Evolutionary conservation across 2,329 filamentous ascomycete species (phyloP).

Genomic region (Amesomyces nigricolor): DNA sequence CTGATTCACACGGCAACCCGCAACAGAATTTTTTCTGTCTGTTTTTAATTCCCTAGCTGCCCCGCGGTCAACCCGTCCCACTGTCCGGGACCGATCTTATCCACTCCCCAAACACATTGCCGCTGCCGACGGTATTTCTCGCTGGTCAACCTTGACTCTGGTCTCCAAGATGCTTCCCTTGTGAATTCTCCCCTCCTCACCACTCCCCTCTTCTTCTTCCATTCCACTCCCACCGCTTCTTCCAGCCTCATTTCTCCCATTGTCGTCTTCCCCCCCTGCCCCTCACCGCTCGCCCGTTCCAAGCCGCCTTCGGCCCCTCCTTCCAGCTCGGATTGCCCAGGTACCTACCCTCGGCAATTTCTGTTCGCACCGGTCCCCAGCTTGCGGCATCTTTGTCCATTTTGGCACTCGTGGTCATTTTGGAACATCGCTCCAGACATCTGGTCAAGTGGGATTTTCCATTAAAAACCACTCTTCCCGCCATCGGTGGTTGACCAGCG

Average conservation of each 20-base stretch:
- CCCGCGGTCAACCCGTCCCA: slow-evolving; percentile 21
- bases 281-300: slow-evolving; percentile 7
- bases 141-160: slow-evolving; percentile 9
- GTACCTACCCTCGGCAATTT: slow-evolving; percentile 24
- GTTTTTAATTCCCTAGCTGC: slow-evolving; percentile 20
- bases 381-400: slow-evolving; percentile 6
- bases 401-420: neutral
- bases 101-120: slow-evolving; percentile 15
- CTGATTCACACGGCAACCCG: slow-evolving; percentile 14
- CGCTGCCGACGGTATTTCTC: slow-evolving; percentile 9
- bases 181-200: slow-evolving; percentile 18
- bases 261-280: slow-evolving; percentile 3
- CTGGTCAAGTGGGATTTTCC: neutral
- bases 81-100: slow-evolving; percentile 3
- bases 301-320: slow-evolving; percentile 5
- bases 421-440: neutral
- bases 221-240: neutral
- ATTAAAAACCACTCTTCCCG: neutral
- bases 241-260: neutral
- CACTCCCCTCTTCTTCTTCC: slow-evolving; percentile 11
- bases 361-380: slow-evolving; percentile 15
- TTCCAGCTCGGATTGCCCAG: neutral
- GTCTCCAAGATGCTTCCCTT: slow-evolving; percentile 24
- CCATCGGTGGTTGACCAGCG: slow-evolving; percentile 11
- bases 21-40: slow-evolving; percentile 22